Evolutionary conservation across 148 eudicot genomes (phyloP).

Genomic region (Silene uniflora): DNA sequence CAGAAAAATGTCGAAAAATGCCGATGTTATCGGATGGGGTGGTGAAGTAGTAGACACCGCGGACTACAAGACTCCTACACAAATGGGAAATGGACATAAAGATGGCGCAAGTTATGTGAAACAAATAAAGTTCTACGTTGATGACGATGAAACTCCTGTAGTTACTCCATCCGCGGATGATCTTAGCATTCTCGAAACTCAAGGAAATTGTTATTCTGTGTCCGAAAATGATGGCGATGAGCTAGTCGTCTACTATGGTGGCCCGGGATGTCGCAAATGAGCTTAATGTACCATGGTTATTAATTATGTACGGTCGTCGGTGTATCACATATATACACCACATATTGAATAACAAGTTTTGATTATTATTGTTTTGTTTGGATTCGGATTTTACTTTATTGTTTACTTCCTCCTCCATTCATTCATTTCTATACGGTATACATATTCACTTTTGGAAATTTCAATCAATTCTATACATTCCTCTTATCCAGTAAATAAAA

Average conservation of each 20-base stretch:
- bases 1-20: neutral
- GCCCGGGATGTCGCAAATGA: neutral
- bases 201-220: neutral
- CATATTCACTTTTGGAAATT: no score
- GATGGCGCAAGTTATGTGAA: neutral
- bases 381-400: no score
- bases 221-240: neutral
- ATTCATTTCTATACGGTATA: no score
- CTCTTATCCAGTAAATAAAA: no score
- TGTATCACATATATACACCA: no score
- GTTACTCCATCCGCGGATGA: neutral
- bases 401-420: no score
- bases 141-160: neutral
- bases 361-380: no score
- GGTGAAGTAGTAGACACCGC: neutral
- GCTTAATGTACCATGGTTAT: no score
- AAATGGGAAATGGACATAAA: neutral
- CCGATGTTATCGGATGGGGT: neutral
- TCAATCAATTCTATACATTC: no score
- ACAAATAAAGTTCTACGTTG: neutral
- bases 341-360: no score
- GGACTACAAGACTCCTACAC: neutral
- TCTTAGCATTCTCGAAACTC: neutral
- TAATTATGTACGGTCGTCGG: no score
- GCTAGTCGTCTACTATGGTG: neutral